Percentiles rank a stretch among this genome's conserved stretches.
phyloP scores from a whole-genome alignment of 2,329 filamentous ascomycete species.

The Chaetomium sp. region DNA sequence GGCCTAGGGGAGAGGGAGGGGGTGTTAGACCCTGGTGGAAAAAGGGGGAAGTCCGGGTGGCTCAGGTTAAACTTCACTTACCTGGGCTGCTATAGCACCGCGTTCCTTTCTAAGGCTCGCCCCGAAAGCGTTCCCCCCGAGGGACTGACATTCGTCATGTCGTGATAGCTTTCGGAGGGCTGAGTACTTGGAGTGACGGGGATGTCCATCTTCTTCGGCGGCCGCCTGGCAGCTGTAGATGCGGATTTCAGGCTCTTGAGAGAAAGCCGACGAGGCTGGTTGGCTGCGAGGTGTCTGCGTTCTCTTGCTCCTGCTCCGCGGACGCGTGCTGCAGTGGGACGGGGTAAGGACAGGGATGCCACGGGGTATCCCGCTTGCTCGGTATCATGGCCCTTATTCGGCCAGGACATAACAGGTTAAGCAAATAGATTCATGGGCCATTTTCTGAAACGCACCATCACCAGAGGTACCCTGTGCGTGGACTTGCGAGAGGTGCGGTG shows the following conservation, averaged over 20 bases:
- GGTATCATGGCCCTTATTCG: conserved; percentile 8
- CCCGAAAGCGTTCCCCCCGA: conserved; percentile 9
- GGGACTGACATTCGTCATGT: conserved; percentile 14
- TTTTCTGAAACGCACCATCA: not conserved
- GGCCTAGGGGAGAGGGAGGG: conserved; percentile 42
- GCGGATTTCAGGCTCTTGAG: not conserved
- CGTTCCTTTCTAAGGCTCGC: conserved; percentile 46
- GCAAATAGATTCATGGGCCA: conserved; percentile 3
- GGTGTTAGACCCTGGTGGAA: not conserved
- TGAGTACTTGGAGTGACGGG: conserved; percentile 23
- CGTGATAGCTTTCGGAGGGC: not conserved
- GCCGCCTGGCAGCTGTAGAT: not conserved
- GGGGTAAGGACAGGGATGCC: not conserved
- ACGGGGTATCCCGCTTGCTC: conserved; percentile 12
- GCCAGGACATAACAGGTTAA: conserved; percentile 15
- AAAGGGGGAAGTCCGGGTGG: not conserved
- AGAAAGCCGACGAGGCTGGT: not conserved
- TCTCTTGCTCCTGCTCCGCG: conserved; percentile 8
- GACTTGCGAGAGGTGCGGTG: too few species aligned
- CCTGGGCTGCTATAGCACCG: conserved; percentile 53
- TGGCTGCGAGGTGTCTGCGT: not conserved
- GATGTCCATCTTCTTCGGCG: conserved; percentile 26
- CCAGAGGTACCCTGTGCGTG: not conserved
- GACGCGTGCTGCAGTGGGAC: conserved; percentile 4
- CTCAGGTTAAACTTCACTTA: conserved; percentile 28